Base-by-base conservation (phyloP, 176 grass and related monocot species). In the Pontederia crassipes region DNA sequence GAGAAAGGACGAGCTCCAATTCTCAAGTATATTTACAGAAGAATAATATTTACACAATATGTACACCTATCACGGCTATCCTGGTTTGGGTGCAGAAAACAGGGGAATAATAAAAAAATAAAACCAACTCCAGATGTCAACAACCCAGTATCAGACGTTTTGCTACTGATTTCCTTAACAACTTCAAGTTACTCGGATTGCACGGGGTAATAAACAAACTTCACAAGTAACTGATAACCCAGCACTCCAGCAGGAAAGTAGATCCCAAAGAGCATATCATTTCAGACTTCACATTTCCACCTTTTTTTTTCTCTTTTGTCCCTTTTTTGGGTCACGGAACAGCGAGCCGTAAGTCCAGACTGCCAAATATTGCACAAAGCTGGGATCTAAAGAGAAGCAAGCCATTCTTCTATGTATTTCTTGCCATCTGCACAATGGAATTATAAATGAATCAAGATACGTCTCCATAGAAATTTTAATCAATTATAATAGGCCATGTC, bases 371-470 rank as follows among this genome's bases (percentile, higher is more conserved):
- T 24, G 17, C 16, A 48, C 11, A 5, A 46, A 48, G 45, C 56
- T 40, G 26, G 53, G 28, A 47, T 45, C 13, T 15, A 29, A 60
- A 57, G 52, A 14, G 52, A 55, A 13, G 52, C 45, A 55, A 69
- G 66, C 66, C 53, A 69, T 47, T 57, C 32, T 26, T 69, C 66
- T 47, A 69, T 57, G 14, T n/a, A 69, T 8, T 69, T 57, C 53
- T 69, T 69, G 52, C 29, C 52, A 69, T 69, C 66, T 69, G 49
- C 66, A 57, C 26, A 11, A 69, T 15, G 8, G 46, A 69, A 8
- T 56, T 20, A 11, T 8, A 45, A 57, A 55, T n/a, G 11, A 15
- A 9, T 56, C 45, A 56, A 69, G 52, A 14, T 14, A 20, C 12
- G 12, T 24, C 26, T 24, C 20, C 6, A 40, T 40, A 40, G 2